phyloP scores from a whole-genome alignment of 2,329 filamentous ascomycete species.

The Penicillium sp. region DNA sequence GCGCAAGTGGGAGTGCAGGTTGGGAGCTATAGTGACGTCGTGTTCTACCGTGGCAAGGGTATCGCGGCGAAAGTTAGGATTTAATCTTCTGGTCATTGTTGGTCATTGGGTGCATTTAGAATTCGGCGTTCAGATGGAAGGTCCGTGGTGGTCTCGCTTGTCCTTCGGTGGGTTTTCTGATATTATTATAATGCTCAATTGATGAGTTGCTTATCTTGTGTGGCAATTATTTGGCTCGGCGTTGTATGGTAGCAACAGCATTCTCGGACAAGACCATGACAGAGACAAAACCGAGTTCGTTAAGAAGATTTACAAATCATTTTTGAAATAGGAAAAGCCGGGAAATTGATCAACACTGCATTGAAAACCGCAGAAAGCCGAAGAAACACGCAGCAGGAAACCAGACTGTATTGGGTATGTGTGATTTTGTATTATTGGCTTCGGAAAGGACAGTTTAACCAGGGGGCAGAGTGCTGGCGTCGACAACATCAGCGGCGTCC shows the following conservation, averaged over 20 bases:
- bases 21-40: conserved; percentile 67
- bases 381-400: conserved; percentile 14
- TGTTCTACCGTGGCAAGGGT: conserved; percentile 68
- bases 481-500: conserved; percentile 91
- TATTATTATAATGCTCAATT: conserved; percentile 1
- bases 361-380: conserved; percentile 11
- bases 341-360: conserved; percentile 2
- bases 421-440: conserved; percentile 19
- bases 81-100: conserved; percentile 6
- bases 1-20: conserved; percentile 73
- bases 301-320: background rate
- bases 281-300: no score
- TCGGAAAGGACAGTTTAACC: conserved; percentile 56
- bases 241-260: no score
- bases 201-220: no score
- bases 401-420: conserved; percentile 25
- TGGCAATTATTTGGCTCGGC: no score
- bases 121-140: no score
- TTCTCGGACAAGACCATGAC: no score
- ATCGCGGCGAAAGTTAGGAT: conserved; percentile 63
- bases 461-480: conserved; percentile 88
- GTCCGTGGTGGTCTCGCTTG: no score
- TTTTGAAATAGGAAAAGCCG: background rate
- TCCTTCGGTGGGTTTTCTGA: background rate
- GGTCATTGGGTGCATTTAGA: background rate